Base-by-base conservation (phyloP, 2,329 filamentous ascomycete genomes). In the Colletotrichum chrysophilum region DNA sequence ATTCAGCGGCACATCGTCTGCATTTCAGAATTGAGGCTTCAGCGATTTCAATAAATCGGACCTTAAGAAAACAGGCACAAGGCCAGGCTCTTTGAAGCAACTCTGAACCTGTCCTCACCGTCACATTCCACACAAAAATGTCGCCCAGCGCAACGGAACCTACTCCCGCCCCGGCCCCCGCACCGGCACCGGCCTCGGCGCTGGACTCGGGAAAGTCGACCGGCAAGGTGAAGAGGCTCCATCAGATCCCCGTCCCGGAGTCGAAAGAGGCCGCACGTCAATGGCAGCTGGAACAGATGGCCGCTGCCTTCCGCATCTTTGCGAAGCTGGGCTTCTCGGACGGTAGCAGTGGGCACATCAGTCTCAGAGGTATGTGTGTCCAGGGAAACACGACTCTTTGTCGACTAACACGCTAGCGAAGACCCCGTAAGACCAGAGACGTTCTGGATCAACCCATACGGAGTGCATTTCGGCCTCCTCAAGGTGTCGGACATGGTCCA, bases 401-500 rank as follows among this genome's bases (percentile, higher is more conserved):
- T 52, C 43, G 8, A 30, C 66, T 68, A 26, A 64, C 32, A 36
- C 34, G 60, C 14, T 12, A 2, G 36, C 24, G 18, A 70, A 76
- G 84, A 85, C 69, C 83, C 84, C 12, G 79, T 84, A 7, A 70
- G 80, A 3, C 81, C 82, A 14, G 79, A 84, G 5, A 83, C 82
- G 0, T 85, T 85, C 79, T 85, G 84, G 84, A 84, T 84, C 30
- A 88, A 94, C 91, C 85, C 93, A 84, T 72, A 94, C 1, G 92
- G 91, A 3, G 87, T 88, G 16, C 92, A 94, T 81, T 95, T 94
- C 80, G 92, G 88, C 6, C 83, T 93, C 75, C 86, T 94, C 66
- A 91, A 90, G 76, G 91, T 92, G 1, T 89, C 87, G 2, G 93
- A 94, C 80, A 92, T 94, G 89, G 90, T 94, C 64, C 89, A 93